A percentile compares a stretch with the other conserved stretches of the same genome.
These are phyloP conservation scores for Ogataea wickerhamii DNA, from an alignment of 805 yeast genomes.

Conservation along the genomic window DNA sequence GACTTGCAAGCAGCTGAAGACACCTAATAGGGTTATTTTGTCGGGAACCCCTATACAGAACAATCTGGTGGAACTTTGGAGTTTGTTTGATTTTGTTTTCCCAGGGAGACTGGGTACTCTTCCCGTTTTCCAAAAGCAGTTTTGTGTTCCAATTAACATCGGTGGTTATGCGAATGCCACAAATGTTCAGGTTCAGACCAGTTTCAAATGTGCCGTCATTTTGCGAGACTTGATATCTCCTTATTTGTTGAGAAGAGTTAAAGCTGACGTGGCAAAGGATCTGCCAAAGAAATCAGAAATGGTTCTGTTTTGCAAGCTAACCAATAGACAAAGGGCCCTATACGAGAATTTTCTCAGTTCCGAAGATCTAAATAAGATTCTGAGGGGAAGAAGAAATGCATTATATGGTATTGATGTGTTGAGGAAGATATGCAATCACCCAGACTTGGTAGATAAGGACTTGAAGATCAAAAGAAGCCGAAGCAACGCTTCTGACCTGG, in stretches of 20 bases:
- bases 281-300: conserved; percentile 90
- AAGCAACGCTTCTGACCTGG: conserved; percentile 13
- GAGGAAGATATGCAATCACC: conserved; percentile 94
- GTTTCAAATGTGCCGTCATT: conserved; percentile 92
- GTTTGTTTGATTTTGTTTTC: conserved; percentile 88
- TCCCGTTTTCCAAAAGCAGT: conserved; percentile 91
- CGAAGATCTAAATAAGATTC: conserved; percentile 67
- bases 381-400: conserved; percentile 74
- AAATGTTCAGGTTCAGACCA: conserved; percentile 92
- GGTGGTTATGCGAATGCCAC: conserved; percentile 99
- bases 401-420: conserved; percentile 86
- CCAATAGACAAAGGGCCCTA: conserved; percentile 67
- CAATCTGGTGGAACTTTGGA: conserved; percentile 89
- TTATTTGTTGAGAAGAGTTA: conserved; percentile 79
- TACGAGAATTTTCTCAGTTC: conserved; percentile 74
- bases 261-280: conserved; percentile 92
- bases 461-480: conserved; percentile 27
- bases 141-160: conserved; percentile 85
- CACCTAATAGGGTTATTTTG: conserved; percentile 80
- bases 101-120: conserved; percentile 94
- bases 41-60: conserved; percentile 98
- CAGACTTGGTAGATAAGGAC: conserved; percentile 66
- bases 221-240: conserved; percentile 87
- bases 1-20: conserved; percentile 76
- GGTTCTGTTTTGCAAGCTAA: conserved; percentile 87